Conservation (phyloP, 208 protist species). For the Leishmania aethiopica region DNA sequence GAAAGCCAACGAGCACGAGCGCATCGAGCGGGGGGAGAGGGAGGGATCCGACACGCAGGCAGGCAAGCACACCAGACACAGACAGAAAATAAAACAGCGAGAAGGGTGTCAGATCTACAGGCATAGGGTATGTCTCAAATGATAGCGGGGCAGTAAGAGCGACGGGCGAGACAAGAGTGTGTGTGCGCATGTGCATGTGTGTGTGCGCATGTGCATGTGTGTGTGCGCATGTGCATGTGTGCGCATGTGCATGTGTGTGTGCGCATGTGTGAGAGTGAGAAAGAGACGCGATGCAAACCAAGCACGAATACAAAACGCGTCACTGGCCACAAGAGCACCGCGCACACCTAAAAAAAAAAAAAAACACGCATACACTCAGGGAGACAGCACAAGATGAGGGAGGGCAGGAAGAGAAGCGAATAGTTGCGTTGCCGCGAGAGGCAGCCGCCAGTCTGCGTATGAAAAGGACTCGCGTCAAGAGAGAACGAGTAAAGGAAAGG, state of each 20-base stretch:
- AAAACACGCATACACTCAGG: neutral
- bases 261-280: no score
- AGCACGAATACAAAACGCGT: neutral
- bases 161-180: neutral
- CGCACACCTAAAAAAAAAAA: neutral
- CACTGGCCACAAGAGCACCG: neutral
- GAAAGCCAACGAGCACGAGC: no score
- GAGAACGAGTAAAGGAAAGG: neutral
- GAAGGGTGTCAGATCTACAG: neutral
- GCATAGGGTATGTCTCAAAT: neutral
- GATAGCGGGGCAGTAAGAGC: neutral
- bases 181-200: no score
- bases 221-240: no score
- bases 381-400: neutral
- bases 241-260: no score
- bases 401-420: neutral
- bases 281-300: neutral
- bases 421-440: neutral
- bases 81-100: neutral
- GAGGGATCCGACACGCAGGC: no score
- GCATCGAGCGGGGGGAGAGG: no score
- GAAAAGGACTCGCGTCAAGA: neutral
- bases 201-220: no score
- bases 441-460: neutral
- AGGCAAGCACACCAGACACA: no score